These are phyloP conservation scores for Durotheca rogersii DNA, from an alignment of 495 filamentous ascomycete genomes.

Conservation along the genomic window DNA sequence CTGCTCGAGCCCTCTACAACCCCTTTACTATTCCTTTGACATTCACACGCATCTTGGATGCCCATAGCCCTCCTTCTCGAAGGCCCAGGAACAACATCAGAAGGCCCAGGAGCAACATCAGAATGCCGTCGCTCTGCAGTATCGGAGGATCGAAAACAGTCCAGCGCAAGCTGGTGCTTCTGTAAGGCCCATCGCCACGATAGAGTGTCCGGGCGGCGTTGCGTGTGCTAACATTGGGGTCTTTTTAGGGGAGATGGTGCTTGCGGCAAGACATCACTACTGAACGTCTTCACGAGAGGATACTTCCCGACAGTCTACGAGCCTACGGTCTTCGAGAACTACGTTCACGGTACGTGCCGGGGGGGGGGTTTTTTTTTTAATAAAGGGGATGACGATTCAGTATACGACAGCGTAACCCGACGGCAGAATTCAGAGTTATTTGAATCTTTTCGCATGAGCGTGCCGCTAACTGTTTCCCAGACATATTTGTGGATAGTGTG, in stretches of 20 bases:
- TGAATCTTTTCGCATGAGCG: background rate
- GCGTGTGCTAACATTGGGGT: conserved; percentile 37
- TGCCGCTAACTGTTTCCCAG: conserved; percentile 45
- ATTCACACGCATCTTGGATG: too few relatives aligned
- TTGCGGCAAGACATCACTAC: conserved; percentile 92
- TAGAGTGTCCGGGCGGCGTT: conserved; percentile 1
- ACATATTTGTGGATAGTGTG: conserved; percentile 95
- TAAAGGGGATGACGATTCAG: background rate
- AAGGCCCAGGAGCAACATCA: conserved; percentile 8
- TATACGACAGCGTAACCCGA: background rate
- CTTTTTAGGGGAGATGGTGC: conserved; percentile 83
- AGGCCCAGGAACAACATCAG: background rate
- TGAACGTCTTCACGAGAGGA: conserved; percentile 98
- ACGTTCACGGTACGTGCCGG: conserved; percentile 79
- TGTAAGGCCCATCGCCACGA: conserved; percentile 60
- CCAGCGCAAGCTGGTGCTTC: conserved; percentile 94
- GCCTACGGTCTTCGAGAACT: conserved; percentile 99
- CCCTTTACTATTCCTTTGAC: background rate
- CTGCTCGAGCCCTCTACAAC: background rate
- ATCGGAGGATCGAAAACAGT: conserved; percentile 70
- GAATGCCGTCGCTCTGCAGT: conserved; percentile 57
- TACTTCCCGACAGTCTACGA: conserved; percentile 99
- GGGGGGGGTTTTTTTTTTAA: too few relatives aligned
- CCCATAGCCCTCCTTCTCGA: too few relatives aligned
- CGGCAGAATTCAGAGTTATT: background rate